These are phyloP conservation scores for Massospora cicadina DNA, from an alignment of 371 early-diverging fungal genomes.

Conservation along the genomic window DNA sequence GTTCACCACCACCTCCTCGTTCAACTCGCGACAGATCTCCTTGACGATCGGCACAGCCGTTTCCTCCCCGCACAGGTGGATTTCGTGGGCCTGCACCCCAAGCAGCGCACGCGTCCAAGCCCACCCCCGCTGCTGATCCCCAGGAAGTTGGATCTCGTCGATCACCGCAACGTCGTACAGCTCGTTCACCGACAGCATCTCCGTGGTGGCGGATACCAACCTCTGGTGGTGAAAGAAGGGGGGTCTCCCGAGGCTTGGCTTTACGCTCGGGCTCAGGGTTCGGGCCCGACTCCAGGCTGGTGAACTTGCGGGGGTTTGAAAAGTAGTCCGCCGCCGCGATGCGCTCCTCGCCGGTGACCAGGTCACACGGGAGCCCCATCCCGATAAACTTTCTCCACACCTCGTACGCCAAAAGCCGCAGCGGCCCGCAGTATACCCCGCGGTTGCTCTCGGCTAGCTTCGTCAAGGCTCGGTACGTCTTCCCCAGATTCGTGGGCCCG, in stretches of 20 bases:
- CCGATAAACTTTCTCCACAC: conserved; percentile 69
- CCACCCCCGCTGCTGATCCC: conserved; percentile 76
- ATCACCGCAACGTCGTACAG: conserved; percentile 75
- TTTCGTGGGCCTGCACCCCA: conserved; percentile 55
- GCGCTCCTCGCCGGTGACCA: conserved; percentile 89
- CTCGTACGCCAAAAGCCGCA: conserved; percentile 85
- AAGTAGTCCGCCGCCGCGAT: background rate
- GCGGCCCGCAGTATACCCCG: conserved; percentile 82
- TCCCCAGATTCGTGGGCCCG: conserved; percentile 95
- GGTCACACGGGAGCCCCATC: conserved; percentile 51
- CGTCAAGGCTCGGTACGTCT: conserved; percentile 75
- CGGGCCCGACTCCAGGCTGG: conserved; percentile 4
- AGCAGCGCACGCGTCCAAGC: conserved; percentile 88
- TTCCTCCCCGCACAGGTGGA: conserved; percentile 89
- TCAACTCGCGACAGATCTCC: conserved; percentile 40
- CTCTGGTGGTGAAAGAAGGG: conserved; percentile 15
- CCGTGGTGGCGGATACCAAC: conserved; percentile 63
- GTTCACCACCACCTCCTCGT: conserved; percentile 63
- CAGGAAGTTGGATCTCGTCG: conserved; percentile 94
- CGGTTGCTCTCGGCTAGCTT: conserved; percentile 37
- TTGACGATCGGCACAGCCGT: conserved; percentile 69
- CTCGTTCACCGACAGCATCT: conserved; percentile 56
- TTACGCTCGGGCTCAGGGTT: background rate
- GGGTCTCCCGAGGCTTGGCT: background rate
- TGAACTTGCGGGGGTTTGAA: conserved; percentile 15